A percentile compares a stretch with the other conserved stretches of the same genome.
These are phyloP conservation scores for Capsicum baccatum DNA, from an alignment of 257 asterid species.

Conservation along the genomic window DNA sequence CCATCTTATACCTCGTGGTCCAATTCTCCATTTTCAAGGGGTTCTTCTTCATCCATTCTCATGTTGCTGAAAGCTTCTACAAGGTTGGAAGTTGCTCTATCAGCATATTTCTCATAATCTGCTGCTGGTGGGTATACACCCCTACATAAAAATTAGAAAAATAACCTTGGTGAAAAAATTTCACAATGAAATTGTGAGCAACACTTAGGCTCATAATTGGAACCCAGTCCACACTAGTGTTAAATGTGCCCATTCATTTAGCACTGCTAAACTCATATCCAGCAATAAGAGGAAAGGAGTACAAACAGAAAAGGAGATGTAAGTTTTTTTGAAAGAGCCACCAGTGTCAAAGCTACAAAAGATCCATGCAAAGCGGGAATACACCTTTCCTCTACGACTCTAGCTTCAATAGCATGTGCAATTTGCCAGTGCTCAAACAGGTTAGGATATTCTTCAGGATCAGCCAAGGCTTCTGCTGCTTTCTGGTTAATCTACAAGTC, in stretches of 20 bases:
- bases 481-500: slow-evolving; percentile 71
- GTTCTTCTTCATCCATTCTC: slow-evolving; percentile 74
- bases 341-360: slow-evolving; percentile 16
- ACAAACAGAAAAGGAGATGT: slow-evolving; percentile 27
- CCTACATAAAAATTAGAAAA: slow-evolving; percentile 53
- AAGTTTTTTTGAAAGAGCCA: slow-evolving; percentile 16
- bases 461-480: slow-evolving; percentile 98
- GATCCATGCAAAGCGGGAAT: slow-evolving; percentile 23
- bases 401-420: slow-evolving; percentile 79
- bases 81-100: slow-evolving; percentile 75
- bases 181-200: slow-evolving; percentile 14
- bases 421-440: slow-evolving; percentile 94
- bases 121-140: slow-evolving; percentile 70
- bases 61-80: slow-evolving; percentile 76
- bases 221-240: not conserved
- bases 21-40: slow-evolving; percentile 80
- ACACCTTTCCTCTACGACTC: slow-evolving; percentile 59
- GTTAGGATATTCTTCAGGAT: slow-evolving; percentile 91
- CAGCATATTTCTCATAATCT: slow-evolving; percentile 64
- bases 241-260: slow-evolving; percentile 12
- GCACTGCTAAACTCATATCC: slow-evolving; percentile 16
- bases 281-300: slow-evolving; percentile 30
- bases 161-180: slow-evolving; percentile 9
- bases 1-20: slow-evolving; percentile 65
- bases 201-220: not conserved